Evolutionary conservation across 2,329 filamentous ascomycete species (phyloP).

Genomic region (Apiospora arundinis): DNA sequence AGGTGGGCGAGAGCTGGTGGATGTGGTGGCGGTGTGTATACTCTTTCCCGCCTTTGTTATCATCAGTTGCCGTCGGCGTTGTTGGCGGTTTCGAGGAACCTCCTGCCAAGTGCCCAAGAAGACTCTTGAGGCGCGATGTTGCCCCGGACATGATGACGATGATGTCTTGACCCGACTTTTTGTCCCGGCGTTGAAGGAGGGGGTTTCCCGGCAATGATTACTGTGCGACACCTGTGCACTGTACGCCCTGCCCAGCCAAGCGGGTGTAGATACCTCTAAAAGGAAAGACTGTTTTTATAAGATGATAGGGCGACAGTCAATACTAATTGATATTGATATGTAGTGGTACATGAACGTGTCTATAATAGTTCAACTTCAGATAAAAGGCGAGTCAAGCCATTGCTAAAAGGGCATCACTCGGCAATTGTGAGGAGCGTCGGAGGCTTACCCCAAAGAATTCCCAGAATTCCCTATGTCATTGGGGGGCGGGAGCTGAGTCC

Average conservation of each 20-base stretch:
- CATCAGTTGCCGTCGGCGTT: constrained; percentile 37
- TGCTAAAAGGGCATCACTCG: constrained; percentile 2
- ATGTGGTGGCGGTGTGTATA: constrained; percentile 62
- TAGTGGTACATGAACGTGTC: background rate
- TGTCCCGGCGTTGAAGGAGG: background rate
- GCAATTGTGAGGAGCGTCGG: background rate
- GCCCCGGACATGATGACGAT: constrained; percentile 66
- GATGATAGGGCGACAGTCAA: background rate
- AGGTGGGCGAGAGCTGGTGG: constrained; percentile 84
- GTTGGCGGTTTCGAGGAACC: constrained; percentile 38
- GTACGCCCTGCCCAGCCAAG: background rate
- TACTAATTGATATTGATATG: background rate
- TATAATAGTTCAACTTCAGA: background rate
- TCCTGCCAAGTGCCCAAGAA: constrained; percentile 56
- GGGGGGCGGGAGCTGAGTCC: constrained; percentile 1
- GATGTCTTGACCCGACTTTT: background rate
- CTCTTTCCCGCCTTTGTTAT: constrained; percentile 30
- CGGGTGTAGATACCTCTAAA: background rate
- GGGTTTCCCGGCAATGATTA: background rate
- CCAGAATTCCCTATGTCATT: background rate
- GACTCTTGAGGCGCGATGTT: constrained; percentile 63
- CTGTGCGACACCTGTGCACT: background rate
- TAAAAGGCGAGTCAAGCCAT: constrained; percentile 11
- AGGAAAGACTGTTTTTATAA: background rate
- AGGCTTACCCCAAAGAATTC: background rate